A percentile compares a stretch with the other conserved stretches of the same genome.
Evolutionary conservation across 306 rosid genomes (phyloP).

Genomic region (Luffa aegyptiaca): DNA sequence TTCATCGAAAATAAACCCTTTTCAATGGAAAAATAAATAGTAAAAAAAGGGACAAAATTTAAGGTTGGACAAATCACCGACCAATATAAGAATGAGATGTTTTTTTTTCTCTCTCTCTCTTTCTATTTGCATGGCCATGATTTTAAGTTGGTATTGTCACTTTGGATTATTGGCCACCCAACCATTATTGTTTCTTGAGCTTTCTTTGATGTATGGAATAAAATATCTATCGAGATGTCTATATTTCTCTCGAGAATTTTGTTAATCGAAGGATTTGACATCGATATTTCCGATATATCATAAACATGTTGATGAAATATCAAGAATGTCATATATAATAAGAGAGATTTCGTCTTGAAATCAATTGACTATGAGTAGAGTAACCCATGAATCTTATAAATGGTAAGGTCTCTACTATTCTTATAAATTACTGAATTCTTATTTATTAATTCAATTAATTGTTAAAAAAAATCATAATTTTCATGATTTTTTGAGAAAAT

Average conservation of each 20-base stretch:
- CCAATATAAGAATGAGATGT: not conserved
- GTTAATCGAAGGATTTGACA: too few species aligned
- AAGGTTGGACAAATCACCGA: conserved; percentile 11
- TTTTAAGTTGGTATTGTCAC: not conserved
- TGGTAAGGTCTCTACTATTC: too few species aligned
- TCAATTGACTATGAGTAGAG: too few species aligned
- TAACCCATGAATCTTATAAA: too few species aligned
- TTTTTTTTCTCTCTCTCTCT: not conserved
- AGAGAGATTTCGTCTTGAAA: too few species aligned
- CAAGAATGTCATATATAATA: not conserved
- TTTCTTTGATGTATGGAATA: not conserved
- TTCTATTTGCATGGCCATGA: not conserved
- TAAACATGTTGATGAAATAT: not conserved
- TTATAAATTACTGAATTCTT: too few species aligned
- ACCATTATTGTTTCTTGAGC: not conserved
- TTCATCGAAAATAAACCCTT: conserved; percentile 9
- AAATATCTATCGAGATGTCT: not conserved
- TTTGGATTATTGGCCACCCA: not conserved
- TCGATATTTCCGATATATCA: not conserved
- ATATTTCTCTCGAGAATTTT: not conserved
- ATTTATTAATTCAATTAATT: too few species aligned
- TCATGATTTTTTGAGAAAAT: not conserved
- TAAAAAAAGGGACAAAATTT: not conserved
- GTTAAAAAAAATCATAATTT: not conserved
- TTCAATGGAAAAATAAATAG: not conserved